These are phyloP conservation scores for Elaeis oleifera DNA, from an alignment of 202 grass and related monocot genomes.

Conservation along the genomic window DNA sequence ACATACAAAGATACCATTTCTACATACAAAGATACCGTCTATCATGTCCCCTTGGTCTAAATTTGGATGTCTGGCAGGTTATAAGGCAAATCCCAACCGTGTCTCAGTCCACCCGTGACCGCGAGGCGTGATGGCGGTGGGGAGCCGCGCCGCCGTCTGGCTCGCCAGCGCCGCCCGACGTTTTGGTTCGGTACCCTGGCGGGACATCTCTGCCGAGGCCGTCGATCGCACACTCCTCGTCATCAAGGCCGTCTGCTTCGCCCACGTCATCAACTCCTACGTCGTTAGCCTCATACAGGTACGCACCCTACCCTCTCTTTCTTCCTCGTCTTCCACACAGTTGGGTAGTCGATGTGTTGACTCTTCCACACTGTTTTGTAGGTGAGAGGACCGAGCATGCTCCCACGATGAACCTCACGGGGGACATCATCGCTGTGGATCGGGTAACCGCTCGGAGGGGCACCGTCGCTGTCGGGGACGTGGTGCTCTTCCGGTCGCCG, in stretches of 20 bases:
- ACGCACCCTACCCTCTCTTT: neutral
- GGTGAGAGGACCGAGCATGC: conserved; percentile 60
- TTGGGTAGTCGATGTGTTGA: neutral
- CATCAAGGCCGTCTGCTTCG: conserved; percentile 35
- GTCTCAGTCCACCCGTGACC: neutral
- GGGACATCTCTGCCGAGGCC: conserved; percentile 22
- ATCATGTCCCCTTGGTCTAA: no score
- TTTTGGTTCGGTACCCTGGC: conserved; percentile 40
- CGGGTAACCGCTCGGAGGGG: conserved; percentile 31
- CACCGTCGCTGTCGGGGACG: conserved; percentile 42
- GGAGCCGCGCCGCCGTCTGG: conserved; percentile 18
- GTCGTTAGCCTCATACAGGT: conserved; percentile 28
- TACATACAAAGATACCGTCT: no score
- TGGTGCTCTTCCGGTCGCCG: conserved; percentile 59
- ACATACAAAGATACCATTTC: no score
- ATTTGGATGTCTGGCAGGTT: no score
- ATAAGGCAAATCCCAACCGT: neutral
- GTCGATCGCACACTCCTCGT: conserved; percentile 6
- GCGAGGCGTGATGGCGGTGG: neutral
- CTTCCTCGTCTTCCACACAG: neutral
- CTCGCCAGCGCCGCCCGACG: conserved; percentile 31
- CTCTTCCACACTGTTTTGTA: neutral
- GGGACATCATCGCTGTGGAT: conserved; percentile 59
- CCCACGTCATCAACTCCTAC: conserved; percentile 38
- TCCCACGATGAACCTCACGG: conserved; percentile 60